phyloP scores from a whole-genome alignment of 2,329 filamentous ascomycete species.

The Stagonosporopsis rhizophila region DNA sequence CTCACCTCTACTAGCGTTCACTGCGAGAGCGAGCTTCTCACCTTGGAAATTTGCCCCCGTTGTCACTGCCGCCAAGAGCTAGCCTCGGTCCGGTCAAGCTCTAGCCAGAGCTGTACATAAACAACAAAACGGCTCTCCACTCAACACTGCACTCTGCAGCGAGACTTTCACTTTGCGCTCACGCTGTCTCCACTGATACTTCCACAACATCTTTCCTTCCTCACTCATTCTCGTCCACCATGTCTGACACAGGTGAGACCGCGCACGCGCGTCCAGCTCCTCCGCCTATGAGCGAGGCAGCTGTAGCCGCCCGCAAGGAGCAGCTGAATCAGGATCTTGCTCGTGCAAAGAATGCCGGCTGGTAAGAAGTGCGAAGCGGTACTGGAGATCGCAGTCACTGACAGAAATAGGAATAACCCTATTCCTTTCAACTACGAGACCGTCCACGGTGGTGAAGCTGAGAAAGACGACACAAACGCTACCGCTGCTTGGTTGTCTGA shows the following conservation, averaged over 20 bases:
- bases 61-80: conserved; percentile 4
- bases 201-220: not conserved
- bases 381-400: not conserved
- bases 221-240: not conserved
- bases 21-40: not conserved
- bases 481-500: conserved; percentile 58
- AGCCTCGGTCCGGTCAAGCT: not conserved
- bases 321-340: conserved; percentile 36
- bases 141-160: not conserved
- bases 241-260: conserved; percentile 15
- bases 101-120: conserved; percentile 2
- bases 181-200: not conserved
- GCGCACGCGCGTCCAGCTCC: conserved; percentile 5
- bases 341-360: conserved; percentile 50
- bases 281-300: conserved; percentile 13
- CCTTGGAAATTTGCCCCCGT: not conserved
- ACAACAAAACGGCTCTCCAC: not conserved
- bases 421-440: conserved; percentile 59
- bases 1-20: not conserved
- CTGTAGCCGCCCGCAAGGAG: conserved; percentile 28
- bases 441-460: conserved; percentile 33
- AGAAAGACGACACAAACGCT: conserved; percentile 32
- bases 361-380: conserved; percentile 39
- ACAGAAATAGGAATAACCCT: conserved; percentile 40
- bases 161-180: not conserved